Base-by-base conservation (phyloP, 2,329 filamentous ascomycete genomes). In the Didymosphaeria variabile region DNA sequence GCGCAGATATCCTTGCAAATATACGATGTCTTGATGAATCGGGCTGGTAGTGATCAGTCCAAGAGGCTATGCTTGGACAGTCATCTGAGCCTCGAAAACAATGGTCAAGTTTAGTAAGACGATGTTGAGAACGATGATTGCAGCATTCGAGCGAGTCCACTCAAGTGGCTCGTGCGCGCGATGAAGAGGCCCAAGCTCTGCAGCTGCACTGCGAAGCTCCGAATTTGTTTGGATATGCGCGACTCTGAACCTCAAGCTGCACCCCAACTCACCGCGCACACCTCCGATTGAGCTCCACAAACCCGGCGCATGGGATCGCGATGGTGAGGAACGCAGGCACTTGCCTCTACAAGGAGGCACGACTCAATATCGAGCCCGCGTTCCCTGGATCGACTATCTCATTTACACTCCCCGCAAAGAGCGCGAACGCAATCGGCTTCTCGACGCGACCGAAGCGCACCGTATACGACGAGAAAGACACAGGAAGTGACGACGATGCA, bases 301-400 rank as follows among this genome's bases (percentile, higher is more conserved):
- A 51, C 51, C 38, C 60, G 59, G 65, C 73, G 68, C 68, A 91
- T 90, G 90, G 88, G 85, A 82, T 84, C 83, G 87, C 84, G 76
- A 92, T 92, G 90, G 87, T 86, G 73, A 83, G 84, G 71, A 79
- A 83, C 74, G 85, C 86, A 73, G 84, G 86, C 68, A 85, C 86
- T 66, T 90, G 87, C 80, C 84, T 92, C 80, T 95, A 91, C 84
- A 94, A 93, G 83, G 93, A 96, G 85, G 93, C 91, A 78, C 89
- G 91, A 77, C 83, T 97, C 79, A 92, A 92, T 79, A 86, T 95
- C 71, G 91, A 95, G 80, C 88, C 89, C 66, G 85, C 88, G 63
- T 90, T 87, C 70, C 83, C 86, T 67, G 87, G 87, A 71, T 91
- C 90, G 61, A 86, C 90, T 72, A 86, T 93, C 75, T 87, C 89